These are phyloP conservation scores for Chaetothyriales sp. DNA, from an alignment of 2,329 filamentous ascomycete genomes.

Conservation along the genomic window DNA sequence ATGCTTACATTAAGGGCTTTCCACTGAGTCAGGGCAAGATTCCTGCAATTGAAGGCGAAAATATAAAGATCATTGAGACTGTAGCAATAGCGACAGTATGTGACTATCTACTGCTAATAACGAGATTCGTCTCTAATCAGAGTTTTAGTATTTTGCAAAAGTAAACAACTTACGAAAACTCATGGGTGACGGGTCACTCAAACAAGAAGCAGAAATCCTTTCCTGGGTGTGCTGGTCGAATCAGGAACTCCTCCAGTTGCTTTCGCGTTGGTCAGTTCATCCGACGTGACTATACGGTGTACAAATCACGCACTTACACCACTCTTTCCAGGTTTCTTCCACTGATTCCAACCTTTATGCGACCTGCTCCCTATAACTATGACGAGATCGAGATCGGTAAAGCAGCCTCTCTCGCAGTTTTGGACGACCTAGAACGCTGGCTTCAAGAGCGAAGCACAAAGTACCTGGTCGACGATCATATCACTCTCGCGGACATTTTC, in stretches of 20 bases:
- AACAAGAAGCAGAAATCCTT: neutral
- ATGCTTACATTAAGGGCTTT: neutral
- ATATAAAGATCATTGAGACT: neutral
- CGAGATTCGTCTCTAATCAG: neutral
- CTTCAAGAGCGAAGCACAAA: neutral
- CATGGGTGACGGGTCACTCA: neutral
- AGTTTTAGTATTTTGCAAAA: neutral
- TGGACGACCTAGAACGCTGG: neutral
- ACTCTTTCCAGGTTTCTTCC: neutral
- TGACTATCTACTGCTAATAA: neutral
- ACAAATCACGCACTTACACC: neutral
- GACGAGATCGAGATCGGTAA: neutral
- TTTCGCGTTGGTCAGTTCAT: neutral
- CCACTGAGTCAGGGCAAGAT: neutral
- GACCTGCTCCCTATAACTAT: neutral
- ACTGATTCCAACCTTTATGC: neutral
- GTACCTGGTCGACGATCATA: conserved; percentile 89
- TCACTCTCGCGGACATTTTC: conserved; percentile 92
- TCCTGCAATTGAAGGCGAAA: neutral
- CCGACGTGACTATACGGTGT: too few relatives aligned
- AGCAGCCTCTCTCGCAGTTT: neutral
- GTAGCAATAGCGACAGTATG: neutral
- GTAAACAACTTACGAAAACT: neutral
- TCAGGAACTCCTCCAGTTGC: neutral
- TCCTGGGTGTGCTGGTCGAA: neutral